Conservation (phyloP, 306 rosid genomes). For the Cucurbita maxima region DNA sequence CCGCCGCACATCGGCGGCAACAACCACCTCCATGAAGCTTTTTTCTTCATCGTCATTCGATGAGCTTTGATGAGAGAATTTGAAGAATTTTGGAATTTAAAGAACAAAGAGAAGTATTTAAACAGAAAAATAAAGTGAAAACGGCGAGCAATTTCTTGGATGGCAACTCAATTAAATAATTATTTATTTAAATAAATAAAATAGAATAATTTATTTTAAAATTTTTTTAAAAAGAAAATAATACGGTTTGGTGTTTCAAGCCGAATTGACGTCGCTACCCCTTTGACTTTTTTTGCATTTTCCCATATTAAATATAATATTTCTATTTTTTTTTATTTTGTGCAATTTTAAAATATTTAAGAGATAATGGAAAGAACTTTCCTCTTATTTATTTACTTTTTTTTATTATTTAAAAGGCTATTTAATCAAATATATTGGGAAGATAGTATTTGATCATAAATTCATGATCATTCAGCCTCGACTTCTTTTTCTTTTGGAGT, state of each 20-base stretch:
- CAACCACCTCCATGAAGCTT: constrained; percentile 26
- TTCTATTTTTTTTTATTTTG: not conserved
- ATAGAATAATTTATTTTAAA: no score
- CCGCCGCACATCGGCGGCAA: constrained; percentile 24
- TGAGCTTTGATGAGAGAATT: not conserved
- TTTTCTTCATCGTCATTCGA: constrained; percentile 4
- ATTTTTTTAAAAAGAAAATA: not conserved
- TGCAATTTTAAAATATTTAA: not conserved
- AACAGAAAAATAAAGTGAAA: not conserved
- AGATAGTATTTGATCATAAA: no score
- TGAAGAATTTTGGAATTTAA: not conserved
- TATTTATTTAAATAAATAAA: not conserved
- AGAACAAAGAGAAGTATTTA: not conserved
- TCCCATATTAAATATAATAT: not conserved
- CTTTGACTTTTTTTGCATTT: not conserved
- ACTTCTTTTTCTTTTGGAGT: no score
- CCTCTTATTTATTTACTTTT: not conserved
- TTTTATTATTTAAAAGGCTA: not conserved
- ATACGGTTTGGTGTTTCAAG: not conserved
- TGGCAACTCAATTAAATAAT: not conserved
- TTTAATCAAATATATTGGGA: not conserved
- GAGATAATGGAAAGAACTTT: not conserved
- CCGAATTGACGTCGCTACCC: constrained; percentile 6
- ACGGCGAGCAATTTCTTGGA: not conserved
- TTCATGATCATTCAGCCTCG: no score